Base-by-base conservation (phyloP, 805 yeast species). In the Brettanomyces bruxellensis region DNA sequence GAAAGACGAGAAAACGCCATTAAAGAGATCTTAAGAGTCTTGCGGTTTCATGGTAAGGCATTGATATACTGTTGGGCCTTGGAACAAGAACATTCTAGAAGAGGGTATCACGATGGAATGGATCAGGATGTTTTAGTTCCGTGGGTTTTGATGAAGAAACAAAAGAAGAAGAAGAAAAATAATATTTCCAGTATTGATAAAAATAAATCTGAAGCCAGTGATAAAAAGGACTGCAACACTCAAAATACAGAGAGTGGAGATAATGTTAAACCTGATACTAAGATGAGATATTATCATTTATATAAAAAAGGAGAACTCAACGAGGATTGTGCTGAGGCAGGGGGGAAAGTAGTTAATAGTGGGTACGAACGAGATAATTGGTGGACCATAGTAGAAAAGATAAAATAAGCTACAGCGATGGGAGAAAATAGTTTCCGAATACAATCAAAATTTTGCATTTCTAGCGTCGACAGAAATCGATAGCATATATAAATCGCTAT, bases 361-460 rank as follows among this genome's bases (percentile, higher is more conserved):
- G 99, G 99, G 0, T 93, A 91, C 59, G 98, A 93, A 61, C 78
- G 76, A 58, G 99, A 91, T 60, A 91, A 91, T 58, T 93, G 98
- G 98, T 91, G 95, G 86, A 81, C 71, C 2, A 66, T 82, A 3
- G 68, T 72, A 23, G 59, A 67, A 51, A 70, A 66, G 46, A 45
- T 52, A 12, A 58, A 28, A 28, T 55, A 18, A 25, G n/a, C 14
- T 14, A 18, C 37, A 12, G 11, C 8, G 5, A 25, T 4, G n/a
- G 44, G 32, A 39, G 24, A 34, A 42, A 46, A 12, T 34, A 7
- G 11, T 28, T 28, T 28, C 32, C 11, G 32, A 28, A 28, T 28
- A 28, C 32, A 28, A 28, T 28, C 32, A 28, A 28, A 28, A 28
- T 28, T 9, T 44, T 12, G 18, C 24, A 5, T 25, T 25, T 25